Evolutionary conservation across 2,329 filamentous ascomycete genomes (phyloP), one percentile per base, ranked within the genome.

Genomic region (Periglandula ipomoeae): DNA sequence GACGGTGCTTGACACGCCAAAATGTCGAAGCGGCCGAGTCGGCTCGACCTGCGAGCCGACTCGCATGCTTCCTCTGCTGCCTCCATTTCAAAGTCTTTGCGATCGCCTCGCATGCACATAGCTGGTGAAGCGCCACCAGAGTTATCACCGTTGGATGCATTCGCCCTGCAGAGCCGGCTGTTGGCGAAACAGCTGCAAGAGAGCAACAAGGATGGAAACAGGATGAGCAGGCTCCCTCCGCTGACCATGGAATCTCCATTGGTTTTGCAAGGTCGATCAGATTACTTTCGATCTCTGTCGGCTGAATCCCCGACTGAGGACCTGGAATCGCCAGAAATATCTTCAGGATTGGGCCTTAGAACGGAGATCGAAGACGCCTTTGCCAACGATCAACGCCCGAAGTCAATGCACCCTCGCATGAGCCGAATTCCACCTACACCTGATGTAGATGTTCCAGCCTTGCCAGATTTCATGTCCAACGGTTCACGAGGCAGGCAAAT

Each of bases 111-210:
- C 53, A 71, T 89, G 51, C 85, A 89, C 65, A 75, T 87, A 50
- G 85, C 85, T 50, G 87, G 87, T 53, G 87, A 91, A 58, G 78
- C 86, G 1, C 91, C 93, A 19, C 93, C 93, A 5, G 87, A 93
- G 46, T 76, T 97, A 49, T 97, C 93, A 7, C 93, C 93, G 10
- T 78, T 98, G 55, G 93, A 98, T 74, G 91, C 91, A 43, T 94
- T 98, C 63, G 91, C 91, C 20, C 77, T 91, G 53, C 91, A 97
- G 63, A 94, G 90, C 58, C 84, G 91, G 50, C 71, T 94, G 58
- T 78, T 98, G 46, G 89, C 89, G 35, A 87, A 82, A 68, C 86
- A 95, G 67, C 80, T 98, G 52, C 85, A 95, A 65, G 84, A 93
- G 57, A 84, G 80, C 54, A 78, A 81, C 60, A 82, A 79, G 61